Evolutionary conservation across 306 rosid genomes (phyloP), one percentile per base, ranked within the genome.

Genomic region (Ochetophila trinervis): DNA sequence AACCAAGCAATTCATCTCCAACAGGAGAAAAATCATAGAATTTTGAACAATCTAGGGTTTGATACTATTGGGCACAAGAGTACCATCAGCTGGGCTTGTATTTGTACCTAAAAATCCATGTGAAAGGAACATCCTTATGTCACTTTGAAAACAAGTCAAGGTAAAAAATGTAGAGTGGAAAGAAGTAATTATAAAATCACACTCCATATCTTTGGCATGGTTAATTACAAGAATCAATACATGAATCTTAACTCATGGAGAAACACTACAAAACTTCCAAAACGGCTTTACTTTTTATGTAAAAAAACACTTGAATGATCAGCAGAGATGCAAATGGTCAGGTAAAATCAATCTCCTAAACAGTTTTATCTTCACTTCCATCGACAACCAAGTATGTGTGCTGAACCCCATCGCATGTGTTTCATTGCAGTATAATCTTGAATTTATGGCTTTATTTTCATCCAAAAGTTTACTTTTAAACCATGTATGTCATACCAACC

Each of bases 401-500:
- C 40, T 23, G 24, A 57, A 44, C 47, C 56, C 63, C 22, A n/a
- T 55, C 12, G 14, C 40, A 10, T 17, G 16, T 21, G 6, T 50
- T 8, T 3, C 11, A n/a, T 47, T 64, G 13, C 11, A 23, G 53
- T 22, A 48, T 16, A 36, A 23, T 42, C 32, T 48, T 16, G 9
- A 15, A 34, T 20, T 36, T 11, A 23, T 20, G 51, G 7, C 51
- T 34, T 53, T 22, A 35, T 53, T 55, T 40, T 40, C 45, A 40
- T 40, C 2, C 13, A 40, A 40, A 40, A 9, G 12, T 40, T 12
- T 8, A 40, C 15, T 10, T 9, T 92, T 86, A 92, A 56, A 92
- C 98, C 98, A 92, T 92, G 77, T 92, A 92, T 57, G 95, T 87
- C 98, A 92, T 92, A 74, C 96, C 91, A 60, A 92, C 98, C 86